Evolutionary conservation across 2,329 filamentous ascomycete species (phyloP).

Genomic region (Stromatinia cepivora): DNA sequence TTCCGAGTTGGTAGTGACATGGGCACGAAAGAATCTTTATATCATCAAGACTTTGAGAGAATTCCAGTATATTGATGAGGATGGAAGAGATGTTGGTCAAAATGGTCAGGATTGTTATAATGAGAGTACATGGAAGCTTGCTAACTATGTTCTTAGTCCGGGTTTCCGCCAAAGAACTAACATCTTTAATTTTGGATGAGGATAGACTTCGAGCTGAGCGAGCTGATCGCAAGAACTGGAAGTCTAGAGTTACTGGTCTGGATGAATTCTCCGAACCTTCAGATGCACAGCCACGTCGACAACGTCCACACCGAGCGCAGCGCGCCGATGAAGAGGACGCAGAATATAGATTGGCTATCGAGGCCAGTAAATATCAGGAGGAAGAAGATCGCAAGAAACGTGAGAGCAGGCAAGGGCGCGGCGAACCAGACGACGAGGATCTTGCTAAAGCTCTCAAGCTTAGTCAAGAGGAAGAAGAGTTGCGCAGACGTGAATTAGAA

Average conservation of each 20-base stretch:
- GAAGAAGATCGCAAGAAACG: slow-evolving; percentile 84
- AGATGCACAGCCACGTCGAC: slow-evolving; percentile 46
- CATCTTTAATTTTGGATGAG: slow-evolving; percentile 87
- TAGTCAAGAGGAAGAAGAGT: slow-evolving; percentile 91
- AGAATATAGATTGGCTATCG: slow-evolving; percentile 86
- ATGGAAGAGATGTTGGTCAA: slow-evolving; percentile 90
- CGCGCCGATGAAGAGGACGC: slow-evolving; percentile 78
- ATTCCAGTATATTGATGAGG: slow-evolving; percentile 95
- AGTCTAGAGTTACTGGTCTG: slow-evolving; percentile 89
- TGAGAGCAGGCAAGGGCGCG: slow-evolving; percentile 54
- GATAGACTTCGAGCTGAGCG: slow-evolving; percentile 88
- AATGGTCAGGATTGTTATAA: slow-evolving; percentile 66
- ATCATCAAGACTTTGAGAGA: slow-evolving; percentile 98
- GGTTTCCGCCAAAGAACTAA: slow-evolving; percentile 93
- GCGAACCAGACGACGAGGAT: slow-evolving; percentile 71
- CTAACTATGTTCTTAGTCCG: slow-evolving; percentile 65
- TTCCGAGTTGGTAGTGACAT: slow-evolving; percentile 93
- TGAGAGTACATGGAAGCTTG: slow-evolving; percentile 13
- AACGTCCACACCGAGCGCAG: slow-evolving; percentile 50
- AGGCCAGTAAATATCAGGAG: slow-evolving; percentile 92
- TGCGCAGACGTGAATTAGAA: slow-evolving; percentile 82
- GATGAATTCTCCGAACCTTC: slow-evolving; percentile 69
- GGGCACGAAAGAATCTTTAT: slow-evolving; percentile 97
- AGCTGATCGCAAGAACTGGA: slow-evolving; percentile 91
- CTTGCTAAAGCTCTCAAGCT: slow-evolving; percentile 92